Base-by-base conservation (phyloP, 192 early-diverging fungal genomes). In the Dimargaris xerosporica region DNA sequence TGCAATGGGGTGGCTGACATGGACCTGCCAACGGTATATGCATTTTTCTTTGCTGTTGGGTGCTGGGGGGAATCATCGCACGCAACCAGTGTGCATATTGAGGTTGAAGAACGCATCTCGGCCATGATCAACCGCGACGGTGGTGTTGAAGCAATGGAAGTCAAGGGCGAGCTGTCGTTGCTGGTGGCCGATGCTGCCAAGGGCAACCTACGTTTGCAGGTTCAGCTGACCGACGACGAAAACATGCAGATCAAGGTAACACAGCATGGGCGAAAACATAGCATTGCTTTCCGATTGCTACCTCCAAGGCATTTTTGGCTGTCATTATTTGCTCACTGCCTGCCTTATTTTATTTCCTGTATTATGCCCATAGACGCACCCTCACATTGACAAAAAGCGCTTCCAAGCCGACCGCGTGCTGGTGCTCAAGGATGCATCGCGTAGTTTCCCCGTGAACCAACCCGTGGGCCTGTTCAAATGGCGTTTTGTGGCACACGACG, bases 301-400 rank as follows among this genome's bases (percentile, higher is more conserved):
- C 31, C n/a, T n/a, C n/a, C n/a, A n/a, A n/a, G n/a, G n/a, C n/a
- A n/a, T n/a, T n/a, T n/a, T n/a, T n/a, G n/a, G n/a, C n/a, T n/a
- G n/a, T n/a, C n/a, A n/a, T n/a, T n/a, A n/a, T n/a, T n/a, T n/a
- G n/a, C n/a, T n/a, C n/a, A n/a, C 7, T 39, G 2, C 7, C 34
- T 39, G 2, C 47, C 11, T 48, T 48, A 12, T 23, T 23, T 54
- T 67, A 44, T 51, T 29, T 23, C 42, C 21, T 29, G 25, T 25
- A 29, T 21, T 16, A 17, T 9, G 0, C 65, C 59, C 21, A 41
- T 34, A 85, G 87, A 99, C 96, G 13, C 96, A 99, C 68, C 96
- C 96, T 23, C 91, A 99, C 66, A 88, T 99, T 13, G 94, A 99
- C 78, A 99, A 95, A 72, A 77, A 72, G 30, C 72, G 85, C 30